Conservation (phyloP, 805 yeast species). For the Saccharomycopsis sp. region DNA sequence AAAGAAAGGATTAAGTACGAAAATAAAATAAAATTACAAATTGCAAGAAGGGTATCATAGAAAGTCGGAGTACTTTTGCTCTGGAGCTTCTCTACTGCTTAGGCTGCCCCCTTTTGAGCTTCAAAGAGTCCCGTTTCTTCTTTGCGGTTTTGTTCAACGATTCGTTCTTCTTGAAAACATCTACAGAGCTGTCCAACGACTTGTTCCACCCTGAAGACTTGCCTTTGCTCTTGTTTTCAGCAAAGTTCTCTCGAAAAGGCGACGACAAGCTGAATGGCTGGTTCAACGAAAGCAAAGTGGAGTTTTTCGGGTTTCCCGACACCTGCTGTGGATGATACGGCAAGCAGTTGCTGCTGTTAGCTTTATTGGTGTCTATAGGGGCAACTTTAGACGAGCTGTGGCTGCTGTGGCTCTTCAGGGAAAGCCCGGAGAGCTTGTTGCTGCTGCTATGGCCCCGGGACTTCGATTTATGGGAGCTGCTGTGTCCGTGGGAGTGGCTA, state of each 20-base stretch:
- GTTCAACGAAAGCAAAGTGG: neutral
- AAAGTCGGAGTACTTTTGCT: too few species aligned
- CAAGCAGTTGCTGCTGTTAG: neutral
- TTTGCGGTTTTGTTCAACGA: neutral
- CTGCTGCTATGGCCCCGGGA: neutral
- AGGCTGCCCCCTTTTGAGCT: slow-evolving; percentile 6
- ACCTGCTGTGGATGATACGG: slow-evolving; percentile 1
- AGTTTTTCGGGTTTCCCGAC: neutral
- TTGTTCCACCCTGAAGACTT: neutral
- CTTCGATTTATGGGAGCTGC: neutral
- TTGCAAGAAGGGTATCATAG: neutral
- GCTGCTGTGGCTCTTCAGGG: neutral
- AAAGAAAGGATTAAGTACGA: neutral
- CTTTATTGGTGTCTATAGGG: neutral
- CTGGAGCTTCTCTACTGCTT: neutral
- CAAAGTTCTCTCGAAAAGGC: slow-evolving; percentile 12
- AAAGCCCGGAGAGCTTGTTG: neutral
- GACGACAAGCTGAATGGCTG: slow-evolving; percentile 5
- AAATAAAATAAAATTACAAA: neutral
- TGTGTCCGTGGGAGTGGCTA: neutral
- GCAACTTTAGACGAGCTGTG: neutral
- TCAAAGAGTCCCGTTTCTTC: slow-evolving; percentile 12
- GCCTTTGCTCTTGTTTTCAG: neutral
- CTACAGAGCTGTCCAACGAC: neutral
- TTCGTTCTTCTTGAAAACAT: neutral